Evolutionary conservation across 2,329 filamentous ascomycete species (phyloP).

Genomic region (Penicillium hesseltinei): DNA sequence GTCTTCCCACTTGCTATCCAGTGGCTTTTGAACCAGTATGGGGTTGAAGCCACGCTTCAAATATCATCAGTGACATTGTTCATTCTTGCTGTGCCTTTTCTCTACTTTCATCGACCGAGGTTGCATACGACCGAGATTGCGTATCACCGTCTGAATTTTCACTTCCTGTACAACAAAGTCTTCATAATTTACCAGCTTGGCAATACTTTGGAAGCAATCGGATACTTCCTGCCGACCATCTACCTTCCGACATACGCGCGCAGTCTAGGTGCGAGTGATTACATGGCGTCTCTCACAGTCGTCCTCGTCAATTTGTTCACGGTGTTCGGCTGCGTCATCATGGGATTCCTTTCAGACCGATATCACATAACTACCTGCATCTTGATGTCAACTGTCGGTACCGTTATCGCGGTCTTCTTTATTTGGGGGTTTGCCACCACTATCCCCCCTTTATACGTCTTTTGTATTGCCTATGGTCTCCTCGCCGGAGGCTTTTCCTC

Average conservation of each 20-base stretch:
- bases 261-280: constrained; percentile 21
- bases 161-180: constrained; percentile 29
- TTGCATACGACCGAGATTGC: constrained; percentile 20
- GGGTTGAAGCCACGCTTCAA: constrained; percentile 26
- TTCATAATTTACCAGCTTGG: constrained; percentile 40
- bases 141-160: constrained; percentile 30
- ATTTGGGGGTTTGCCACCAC: constrained; percentile 20
- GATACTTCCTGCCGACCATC: constrained; percentile 37
- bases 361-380: constrained; percentile 23
- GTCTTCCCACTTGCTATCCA: constrained; percentile 32
- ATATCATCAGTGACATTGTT: constrained; percentile 30
- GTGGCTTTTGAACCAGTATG: constrained; percentile 31
- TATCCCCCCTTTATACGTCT: constrained; percentile 17
- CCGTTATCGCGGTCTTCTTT: constrained; percentile 20
- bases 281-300: constrained; percentile 25
- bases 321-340: constrained; percentile 40
- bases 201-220: constrained; percentile 35
- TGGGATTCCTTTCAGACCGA: constrained; percentile 23
- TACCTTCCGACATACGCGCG: constrained; percentile 35
- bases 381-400: constrained; percentile 21
- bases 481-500: constrained; percentile 22
- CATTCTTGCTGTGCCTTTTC: constrained; percentile 40
- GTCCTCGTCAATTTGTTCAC: constrained; percentile 32
- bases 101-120: constrained; percentile 34
- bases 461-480: constrained; percentile 21